Evolutionary conservation across 371 early-diverging fungal genomes (phyloP).

Genomic region (Mucor irregularis): DNA sequence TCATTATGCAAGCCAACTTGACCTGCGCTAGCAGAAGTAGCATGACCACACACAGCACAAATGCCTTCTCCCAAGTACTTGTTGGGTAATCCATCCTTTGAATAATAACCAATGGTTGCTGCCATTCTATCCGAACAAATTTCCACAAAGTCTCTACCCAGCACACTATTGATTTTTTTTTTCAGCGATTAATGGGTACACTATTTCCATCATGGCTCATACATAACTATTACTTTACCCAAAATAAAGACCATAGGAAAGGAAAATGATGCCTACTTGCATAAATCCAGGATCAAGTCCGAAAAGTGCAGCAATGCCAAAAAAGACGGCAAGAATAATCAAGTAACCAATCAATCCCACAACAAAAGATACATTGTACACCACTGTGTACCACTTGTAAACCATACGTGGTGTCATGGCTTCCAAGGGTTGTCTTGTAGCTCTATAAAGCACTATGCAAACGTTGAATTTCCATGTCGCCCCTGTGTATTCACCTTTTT

Average conservation of each 20-base stretch:
- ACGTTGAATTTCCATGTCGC: too few relatives aligned
- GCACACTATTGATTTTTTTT: slow-evolving; percentile 41
- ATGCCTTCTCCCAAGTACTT: slow-evolving; percentile 73
- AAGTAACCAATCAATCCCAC: slow-evolving; percentile 63
- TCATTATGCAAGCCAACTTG: slow-evolving; percentile 18
- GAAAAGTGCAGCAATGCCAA: slow-evolving; percentile 53
- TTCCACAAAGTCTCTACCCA: slow-evolving; percentile 86
- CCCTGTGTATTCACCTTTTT: slow-evolving; percentile 18
- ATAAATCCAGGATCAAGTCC: slow-evolving; percentile 43
- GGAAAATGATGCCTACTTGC: slow-evolving; percentile 47
- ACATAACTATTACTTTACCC: slow-evolving; percentile 45
- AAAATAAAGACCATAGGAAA: slow-evolving; percentile 72
- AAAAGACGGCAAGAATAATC: slow-evolving; percentile 58
- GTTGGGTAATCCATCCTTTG: slow-evolving; percentile 67
- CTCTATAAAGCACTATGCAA: slow-evolving; percentile 53
- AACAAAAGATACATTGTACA: slow-evolving; percentile 66
- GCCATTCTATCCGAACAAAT: slow-evolving; percentile 85
- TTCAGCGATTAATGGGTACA: background rate
- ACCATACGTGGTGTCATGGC: slow-evolving; percentile 69
- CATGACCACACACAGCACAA: slow-evolving; percentile 83
- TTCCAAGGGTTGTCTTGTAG: slow-evolving; percentile 65
- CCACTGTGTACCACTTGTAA: slow-evolving; percentile 69
- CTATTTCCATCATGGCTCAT: background rate
- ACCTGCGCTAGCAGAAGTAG: slow-evolving; percentile 25
- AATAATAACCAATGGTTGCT: slow-evolving; percentile 73